Evolutionary conservation across 2,329 filamentous ascomycete genomes (phyloP).

Genomic region (Phialophora verrucosa): DNA sequence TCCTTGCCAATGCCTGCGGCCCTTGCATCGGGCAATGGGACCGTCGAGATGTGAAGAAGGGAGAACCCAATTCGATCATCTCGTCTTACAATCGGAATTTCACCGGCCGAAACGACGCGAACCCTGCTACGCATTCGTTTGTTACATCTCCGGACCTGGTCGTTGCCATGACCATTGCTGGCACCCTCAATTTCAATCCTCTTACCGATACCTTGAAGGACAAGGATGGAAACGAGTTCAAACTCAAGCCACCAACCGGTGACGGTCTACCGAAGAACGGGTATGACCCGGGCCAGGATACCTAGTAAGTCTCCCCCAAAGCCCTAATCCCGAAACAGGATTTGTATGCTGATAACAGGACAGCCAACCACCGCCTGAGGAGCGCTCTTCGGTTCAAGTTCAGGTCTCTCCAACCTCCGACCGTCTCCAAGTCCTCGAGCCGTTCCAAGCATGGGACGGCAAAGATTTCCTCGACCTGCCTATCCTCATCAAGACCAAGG

Average conservation of each 20-base stretch:
- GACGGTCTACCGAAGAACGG: slow-evolving; percentile 78
- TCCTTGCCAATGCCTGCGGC: slow-evolving; percentile 93
- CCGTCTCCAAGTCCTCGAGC: slow-evolving; percentile 88
- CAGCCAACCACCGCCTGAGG: slow-evolving; percentile 80
- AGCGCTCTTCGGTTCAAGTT: slow-evolving; percentile 75
- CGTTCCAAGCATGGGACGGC: slow-evolving; percentile 88
- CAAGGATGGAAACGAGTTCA: slow-evolving; percentile 96
- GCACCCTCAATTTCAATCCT: slow-evolving; percentile 91
- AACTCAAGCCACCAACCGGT: slow-evolving; percentile 78
- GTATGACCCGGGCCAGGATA: slow-evolving; percentile 90
- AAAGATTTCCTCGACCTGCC: slow-evolving; percentile 84
- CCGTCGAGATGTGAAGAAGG: slow-evolving; percentile 90
- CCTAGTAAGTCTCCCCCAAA: slow-evolving; percentile 59
- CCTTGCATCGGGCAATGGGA: slow-evolving; percentile 95
- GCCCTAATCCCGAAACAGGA: neutral
- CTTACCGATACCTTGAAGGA: slow-evolving; percentile 89
- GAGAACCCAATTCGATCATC: slow-evolving; percentile 92
- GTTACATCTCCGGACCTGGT: slow-evolving; percentile 90
- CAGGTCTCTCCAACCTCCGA: slow-evolving; percentile 87
- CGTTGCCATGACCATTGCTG: slow-evolving; percentile 82
- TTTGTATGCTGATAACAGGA: neutral
- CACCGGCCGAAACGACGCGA: slow-evolving; percentile 95
- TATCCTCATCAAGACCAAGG: slow-evolving; percentile 94
- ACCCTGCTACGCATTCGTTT: slow-evolving; percentile 92
- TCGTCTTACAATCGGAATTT: slow-evolving; percentile 99